Conservation (phyloP, 768 basidiomycete genomes). For the Fistulinella prunicolor region DNA sequence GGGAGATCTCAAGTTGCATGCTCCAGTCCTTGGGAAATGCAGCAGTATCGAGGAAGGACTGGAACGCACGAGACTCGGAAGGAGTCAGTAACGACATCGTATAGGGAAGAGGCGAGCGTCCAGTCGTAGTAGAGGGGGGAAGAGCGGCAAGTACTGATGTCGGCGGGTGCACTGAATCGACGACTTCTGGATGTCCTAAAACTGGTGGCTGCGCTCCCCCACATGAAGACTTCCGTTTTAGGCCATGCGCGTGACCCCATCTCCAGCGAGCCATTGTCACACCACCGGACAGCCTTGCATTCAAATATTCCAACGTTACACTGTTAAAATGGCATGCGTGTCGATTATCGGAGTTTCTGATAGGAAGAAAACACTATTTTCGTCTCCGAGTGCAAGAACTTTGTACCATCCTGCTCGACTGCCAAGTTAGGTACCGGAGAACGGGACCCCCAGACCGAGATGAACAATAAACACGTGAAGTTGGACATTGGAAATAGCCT, state of each 20-base stretch:
- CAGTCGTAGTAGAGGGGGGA: background rate
- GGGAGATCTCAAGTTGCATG: slow-evolving; percentile 33
- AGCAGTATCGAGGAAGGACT: slow-evolving; percentile 61
- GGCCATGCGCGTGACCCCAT: slow-evolving; percentile 15
- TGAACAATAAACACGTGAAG: slow-evolving; percentile 13
- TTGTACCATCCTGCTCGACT: background rate
- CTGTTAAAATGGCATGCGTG: no score
- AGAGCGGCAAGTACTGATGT: background rate
- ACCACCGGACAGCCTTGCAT: no score
- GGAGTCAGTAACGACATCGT: slow-evolving; percentile 63
- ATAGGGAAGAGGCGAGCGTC: background rate
- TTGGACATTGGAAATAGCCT: slow-evolving; percentile 15
- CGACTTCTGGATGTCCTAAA: slow-evolving; percentile 18
- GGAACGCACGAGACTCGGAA: slow-evolving; percentile 63
- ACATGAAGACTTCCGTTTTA: slow-evolving; percentile 23
- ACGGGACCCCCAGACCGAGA: slow-evolving; percentile 2
- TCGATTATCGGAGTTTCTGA: no score
- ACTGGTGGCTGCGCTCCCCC: slow-evolving; percentile 26
- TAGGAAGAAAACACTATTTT: no score
- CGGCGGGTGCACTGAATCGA: slow-evolving; percentile 15
- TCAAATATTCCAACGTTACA: no score
- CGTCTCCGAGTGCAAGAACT: background rate
- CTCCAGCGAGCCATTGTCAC: no score
- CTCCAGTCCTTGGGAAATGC: slow-evolving; percentile 48
- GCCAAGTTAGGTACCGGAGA: slow-evolving; percentile 2